Base-by-base conservation (phyloP, 768 basidiomycete genomes). In the Lactarius sanguifluus region DNA sequence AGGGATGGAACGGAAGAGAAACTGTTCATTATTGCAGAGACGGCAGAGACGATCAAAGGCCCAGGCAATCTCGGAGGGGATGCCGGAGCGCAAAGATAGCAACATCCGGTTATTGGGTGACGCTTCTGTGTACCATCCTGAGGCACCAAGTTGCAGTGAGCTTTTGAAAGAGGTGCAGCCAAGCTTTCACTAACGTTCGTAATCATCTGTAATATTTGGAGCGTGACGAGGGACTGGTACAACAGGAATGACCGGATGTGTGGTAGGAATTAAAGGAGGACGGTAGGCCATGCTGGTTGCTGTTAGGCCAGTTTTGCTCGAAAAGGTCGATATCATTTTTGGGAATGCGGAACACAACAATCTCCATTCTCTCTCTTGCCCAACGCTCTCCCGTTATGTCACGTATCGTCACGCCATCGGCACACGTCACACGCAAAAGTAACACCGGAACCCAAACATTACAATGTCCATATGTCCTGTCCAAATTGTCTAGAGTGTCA, bases 51-150 rank as follows among this genome's bases (percentile, higher is more conserved):
- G 87, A 71, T 94, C 90, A 45, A 99, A 83, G 23, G 95, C 92
- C 91, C 94, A 98, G 64, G 86, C 86, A 64, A 95, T 82, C 73
- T 98, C 96, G 9, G 84, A 77, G 61, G 87, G 82, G 57, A 98
- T 89, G 5, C 87, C 90, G 16, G 93, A 98, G 30, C 87, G 85
- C 50, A 98, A 78, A 2, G 95, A 89, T 18, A 99, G 85, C n/a
- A 94, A 81, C 86, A 98, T 93, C 50, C 96, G 85, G 75, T 98
- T 98, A 73, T 80, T 88, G 1, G 90, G 80, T 2, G 85, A 82
- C 1, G 83, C 80, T 70, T 94, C 91, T n/a, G 92, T 91, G 72
- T 93, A 95, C 86, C 91, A 93, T 71, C 90, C 91, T 92, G 71
- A 64, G 47, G 47, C 40, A 57, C 32, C 36, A 32, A 18, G 52